Evolutionary conservation across 495 filamentous ascomycete species (phyloP), one percentile per base, ranked within the genome.

Genomic region (Thermothielavioides terrestris): DNA sequence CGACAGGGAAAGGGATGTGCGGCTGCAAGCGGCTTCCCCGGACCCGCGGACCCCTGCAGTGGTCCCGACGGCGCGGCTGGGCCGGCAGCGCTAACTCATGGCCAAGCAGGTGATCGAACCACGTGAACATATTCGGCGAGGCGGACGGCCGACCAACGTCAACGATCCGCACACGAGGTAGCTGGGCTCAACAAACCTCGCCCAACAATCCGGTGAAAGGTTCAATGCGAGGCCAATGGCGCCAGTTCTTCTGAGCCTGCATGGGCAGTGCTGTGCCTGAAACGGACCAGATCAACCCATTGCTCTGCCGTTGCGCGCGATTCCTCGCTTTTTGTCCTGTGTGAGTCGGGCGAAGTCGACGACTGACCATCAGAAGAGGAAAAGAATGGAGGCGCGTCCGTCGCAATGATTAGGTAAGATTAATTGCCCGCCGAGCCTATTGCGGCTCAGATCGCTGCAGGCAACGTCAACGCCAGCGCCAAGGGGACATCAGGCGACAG

Each of bases 91-190:
- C n/a, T n/a, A n/a, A n/a, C n/a, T n/a, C n/a, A n/a, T n/a, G n/a
- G 20, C 38, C 47, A 50, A 50, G 30, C 48, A 51, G 42, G 53
- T 63, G 62, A 65, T 44, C 53, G 50, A 55, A 44, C 53, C 62
- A 65, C 62, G 62, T 65, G 62, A 65, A 65, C 62, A 31, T 1
- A 5, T 39, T 42, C 26, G 35, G n/a, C n/a, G n/a, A n/a, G n/a
- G n/a, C n/a, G n/a, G n/a, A n/a, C n/a, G n/a, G n/a, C n/a, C n/a
- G n/a, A n/a, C n/a, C n/a, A n/a, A n/a, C n/a, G n/a, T n/a, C n/a
- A n/a, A n/a, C n/a, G n/a, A n/a, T 30, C 27, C 11, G 27, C 27
- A 34, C 10, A 34, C n/a, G 31, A 12, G 3, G 11, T 3, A 14
- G 4, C 31, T 34, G 4, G 31, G 31, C 27, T n/a, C n/a, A n/a